phyloP scores from a whole-genome alignment of 306 rosid genomes.

The Ceratonia siliqua region DNA sequence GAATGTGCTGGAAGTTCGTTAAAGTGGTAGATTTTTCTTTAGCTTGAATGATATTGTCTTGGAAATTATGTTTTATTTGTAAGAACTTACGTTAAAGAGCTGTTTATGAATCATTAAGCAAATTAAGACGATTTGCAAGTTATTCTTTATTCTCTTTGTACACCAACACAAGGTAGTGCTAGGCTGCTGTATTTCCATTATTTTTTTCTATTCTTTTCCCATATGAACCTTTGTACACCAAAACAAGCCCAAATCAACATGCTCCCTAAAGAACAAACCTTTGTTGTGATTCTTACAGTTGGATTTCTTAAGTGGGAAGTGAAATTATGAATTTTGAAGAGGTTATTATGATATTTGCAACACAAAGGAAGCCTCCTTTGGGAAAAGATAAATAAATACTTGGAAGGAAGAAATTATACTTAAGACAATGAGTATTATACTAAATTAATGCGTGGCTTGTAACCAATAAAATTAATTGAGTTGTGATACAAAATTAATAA shows the following conservation, averaged over 20 bases:
- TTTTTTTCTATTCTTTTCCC: background rate
- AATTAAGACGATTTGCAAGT: no score
- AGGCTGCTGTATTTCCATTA: background rate
- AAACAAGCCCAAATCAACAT: no score
- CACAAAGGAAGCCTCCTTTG: background rate
- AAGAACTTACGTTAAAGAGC: background rate
- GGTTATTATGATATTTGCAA: background rate
- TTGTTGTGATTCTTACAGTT: background rate
- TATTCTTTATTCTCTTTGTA: background rate
- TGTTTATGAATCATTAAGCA: background rate
- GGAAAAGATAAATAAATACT: no score
- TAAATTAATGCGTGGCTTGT: background rate
- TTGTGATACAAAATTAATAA: no score
- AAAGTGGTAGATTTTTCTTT: background rate
- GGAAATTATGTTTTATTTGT: background rate
- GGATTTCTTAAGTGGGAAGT: conserved; percentile 21
- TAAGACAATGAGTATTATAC: background rate
- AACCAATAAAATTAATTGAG: background rate
- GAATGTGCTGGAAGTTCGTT: background rate
- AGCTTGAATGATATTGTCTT: background rate
- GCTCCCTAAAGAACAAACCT: conserved; percentile 26
- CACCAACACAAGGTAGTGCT: background rate
- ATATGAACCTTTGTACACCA: background rate
- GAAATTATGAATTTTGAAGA: conserved; percentile 10
- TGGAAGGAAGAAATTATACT: conserved; percentile 2